Evolutionary conservation across 2,329 filamentous ascomycete genomes (phyloP), one percentile per base, ranked within the genome.

Genomic region (Ceratocystis papillata): DNA sequence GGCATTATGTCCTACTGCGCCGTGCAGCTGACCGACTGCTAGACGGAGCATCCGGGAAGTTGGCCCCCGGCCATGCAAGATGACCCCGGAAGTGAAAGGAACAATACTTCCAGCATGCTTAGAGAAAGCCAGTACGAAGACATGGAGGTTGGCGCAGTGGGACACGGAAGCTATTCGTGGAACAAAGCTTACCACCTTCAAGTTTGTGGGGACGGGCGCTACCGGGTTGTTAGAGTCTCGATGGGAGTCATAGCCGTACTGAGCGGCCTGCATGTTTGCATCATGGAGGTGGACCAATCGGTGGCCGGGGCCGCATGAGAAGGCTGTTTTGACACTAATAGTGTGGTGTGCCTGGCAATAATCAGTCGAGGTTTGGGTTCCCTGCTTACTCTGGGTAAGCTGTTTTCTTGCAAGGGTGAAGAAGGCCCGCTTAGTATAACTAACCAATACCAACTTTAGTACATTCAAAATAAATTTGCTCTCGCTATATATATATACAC

Each of bases 1-100:
- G 70, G 12, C 77, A 78, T 5, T 77, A 75, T 75, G 78, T 78
- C 71, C 73, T 80, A 3, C 72, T 77, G 41, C 72, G 77, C n/a
- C 53, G 76, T 64, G 70, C 71, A 28, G 70, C 65, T 22, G 68
- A 44, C 5, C 44, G 60, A 22, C 65, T 20, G 20, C 20, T 20
- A 20, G 20, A 20, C 20, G 20, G 20, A 20, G 20, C 20, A 20
- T 20, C 20, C 1, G 20, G 20, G 53, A 22, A 33, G 53, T 7
- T 59, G 53, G 53, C 28, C 53, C 33, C 53, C 53, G 3, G 17
- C 15, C 0, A 30, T 33, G 12, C 12, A 57, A 17, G 15, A 57
- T 7, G 17, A 17, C 1, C 15, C 15, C 15, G 53, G 30, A 3
- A 57, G n/a, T 20, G 53, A 57, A 12, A 57, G n/a, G 12, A 5